Evolutionary conservation across 257 asterid species (phyloP).

Genomic region (Solanum arcanum): DNA sequence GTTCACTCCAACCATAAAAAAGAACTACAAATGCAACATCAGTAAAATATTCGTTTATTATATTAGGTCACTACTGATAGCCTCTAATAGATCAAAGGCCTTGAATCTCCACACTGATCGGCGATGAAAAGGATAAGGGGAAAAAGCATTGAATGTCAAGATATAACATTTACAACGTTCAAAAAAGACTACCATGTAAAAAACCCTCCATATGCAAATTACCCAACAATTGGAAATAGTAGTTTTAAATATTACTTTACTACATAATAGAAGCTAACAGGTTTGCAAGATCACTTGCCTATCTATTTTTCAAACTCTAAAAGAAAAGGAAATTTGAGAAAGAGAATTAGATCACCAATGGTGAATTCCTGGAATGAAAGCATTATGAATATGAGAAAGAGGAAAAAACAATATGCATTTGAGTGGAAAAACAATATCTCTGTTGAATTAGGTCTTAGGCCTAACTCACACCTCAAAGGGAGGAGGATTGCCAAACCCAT

Average conservation of each 20-base stretch:
- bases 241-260: not conserved
- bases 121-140: not conserved
- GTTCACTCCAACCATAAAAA: not conserved
- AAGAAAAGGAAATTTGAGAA: not conserved
- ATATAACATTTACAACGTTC: not conserved
- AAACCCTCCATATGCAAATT: not conserved
- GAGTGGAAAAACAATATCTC: not conserved
- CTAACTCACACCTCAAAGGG: too few relatives aligned
- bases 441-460: too few relatives aligned
- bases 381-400: not conserved
- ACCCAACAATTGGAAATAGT: not conserved
- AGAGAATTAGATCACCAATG: not conserved
- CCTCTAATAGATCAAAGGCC: not conserved
- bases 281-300: not conserved
- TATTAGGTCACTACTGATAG: not conserved
- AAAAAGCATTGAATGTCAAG: not conserved
- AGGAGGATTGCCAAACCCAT: too few relatives aligned
- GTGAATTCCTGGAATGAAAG: not conserved
- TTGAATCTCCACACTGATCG: not conserved
- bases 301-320: not conserved
- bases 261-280: not conserved
- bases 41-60: not conserved
- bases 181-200: not conserved
- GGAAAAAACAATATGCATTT: not conserved
- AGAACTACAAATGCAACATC: not conserved